Conservation (phyloP, 2,329 filamentous ascomycete species). For the Aspergillus sp. region DNA sequence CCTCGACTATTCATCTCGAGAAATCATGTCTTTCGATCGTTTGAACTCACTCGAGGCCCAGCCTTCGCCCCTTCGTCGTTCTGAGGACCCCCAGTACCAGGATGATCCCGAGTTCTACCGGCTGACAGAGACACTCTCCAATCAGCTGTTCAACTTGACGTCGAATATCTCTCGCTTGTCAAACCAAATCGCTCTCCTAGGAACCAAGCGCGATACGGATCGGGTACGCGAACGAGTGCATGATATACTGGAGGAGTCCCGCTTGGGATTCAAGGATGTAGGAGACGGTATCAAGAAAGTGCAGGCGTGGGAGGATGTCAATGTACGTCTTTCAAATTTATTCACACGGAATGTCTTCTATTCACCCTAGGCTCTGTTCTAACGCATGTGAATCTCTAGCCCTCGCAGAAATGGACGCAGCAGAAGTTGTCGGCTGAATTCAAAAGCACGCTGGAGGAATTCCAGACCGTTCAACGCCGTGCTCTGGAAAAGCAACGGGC, state of each 20-base stretch:
- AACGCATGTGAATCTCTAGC: constrained; percentile 43
- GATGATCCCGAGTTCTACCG: constrained; percentile 90
- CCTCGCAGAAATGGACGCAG: constrained; percentile 92
- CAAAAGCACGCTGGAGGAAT: constrained; percentile 77
- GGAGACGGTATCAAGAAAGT: constrained; percentile 91
- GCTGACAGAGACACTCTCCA: constrained; percentile 73
- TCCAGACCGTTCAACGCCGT: constrained; percentile 81
- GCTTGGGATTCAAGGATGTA: constrained; percentile 78
- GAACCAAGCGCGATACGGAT: constrained; percentile 84
- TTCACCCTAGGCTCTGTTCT: background rate
- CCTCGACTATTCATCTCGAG: constrained; percentile 3
- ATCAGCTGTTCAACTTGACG: constrained; percentile 80
- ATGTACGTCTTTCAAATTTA: constrained; percentile 44
- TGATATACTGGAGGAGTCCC: constrained; percentile 76
- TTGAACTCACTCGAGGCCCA: constrained; percentile 76
- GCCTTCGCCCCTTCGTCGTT: constrained; percentile 57
- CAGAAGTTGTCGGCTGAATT: constrained; percentile 93
- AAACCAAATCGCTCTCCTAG: constrained; percentile 75
- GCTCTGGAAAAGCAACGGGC: constrained; percentile 90
- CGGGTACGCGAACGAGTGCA: constrained; percentile 85
- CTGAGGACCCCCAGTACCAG: constrained; percentile 65
- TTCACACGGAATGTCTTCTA: background rate
- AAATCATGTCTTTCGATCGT: constrained; percentile 80
- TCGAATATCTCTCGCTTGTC: constrained; percentile 78
- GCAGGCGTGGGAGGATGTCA: constrained; percentile 75